Conservation (phyloP, 2,329 filamentous ascomycete genomes). For the Fusarium marasasianum region DNA sequence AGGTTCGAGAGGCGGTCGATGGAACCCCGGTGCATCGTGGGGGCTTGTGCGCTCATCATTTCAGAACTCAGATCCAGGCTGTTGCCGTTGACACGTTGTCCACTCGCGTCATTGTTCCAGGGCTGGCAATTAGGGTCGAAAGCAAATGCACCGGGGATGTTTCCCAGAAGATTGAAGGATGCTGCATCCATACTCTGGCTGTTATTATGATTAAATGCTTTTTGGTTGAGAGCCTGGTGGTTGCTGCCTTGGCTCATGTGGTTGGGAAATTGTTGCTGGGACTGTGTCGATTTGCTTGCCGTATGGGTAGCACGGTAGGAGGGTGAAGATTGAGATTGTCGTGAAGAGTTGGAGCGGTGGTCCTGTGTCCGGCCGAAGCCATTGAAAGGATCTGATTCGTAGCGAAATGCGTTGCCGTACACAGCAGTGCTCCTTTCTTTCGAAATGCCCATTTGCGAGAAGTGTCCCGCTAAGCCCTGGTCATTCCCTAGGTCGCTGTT, state of each 20-base stretch:
- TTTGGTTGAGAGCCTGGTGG: constrained; percentile 47
- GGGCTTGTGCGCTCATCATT: constrained; percentile 39
- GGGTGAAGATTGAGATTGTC: constrained; percentile 54
- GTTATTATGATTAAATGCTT: constrained; percentile 40
- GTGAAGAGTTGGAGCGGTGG: constrained; percentile 64
- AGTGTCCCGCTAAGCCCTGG: constrained; percentile 55
- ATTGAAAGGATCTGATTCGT: constrained; percentile 36
- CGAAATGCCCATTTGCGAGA: constrained; percentile 26
- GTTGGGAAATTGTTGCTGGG: constrained; percentile 54
- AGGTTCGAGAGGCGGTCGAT: constrained; percentile 51
- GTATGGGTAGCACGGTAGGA: constrained; percentile 47
- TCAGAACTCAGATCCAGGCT: constrained; percentile 43
- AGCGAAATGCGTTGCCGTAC: constrained; percentile 39
- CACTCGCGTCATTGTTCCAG: constrained; percentile 52
- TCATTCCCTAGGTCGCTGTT: constrained; percentile 54
- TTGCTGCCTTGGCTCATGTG: constrained; percentile 56
- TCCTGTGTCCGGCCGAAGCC: constrained; percentile 58
- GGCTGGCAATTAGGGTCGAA: constrained; percentile 58
- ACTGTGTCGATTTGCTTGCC: constrained; percentile 57
- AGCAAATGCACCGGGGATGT: constrained; percentile 49
- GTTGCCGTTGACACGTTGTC: constrained; percentile 41
- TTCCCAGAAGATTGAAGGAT: constrained; percentile 42
- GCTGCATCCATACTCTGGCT: constrained; percentile 47
- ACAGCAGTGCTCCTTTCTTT: constrained; percentile 34
- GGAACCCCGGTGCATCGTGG: constrained; percentile 49